Evolutionary conservation across 768 basidiomycete species (phyloP).

Genomic region (Collybiopsis luxurians): DNA sequence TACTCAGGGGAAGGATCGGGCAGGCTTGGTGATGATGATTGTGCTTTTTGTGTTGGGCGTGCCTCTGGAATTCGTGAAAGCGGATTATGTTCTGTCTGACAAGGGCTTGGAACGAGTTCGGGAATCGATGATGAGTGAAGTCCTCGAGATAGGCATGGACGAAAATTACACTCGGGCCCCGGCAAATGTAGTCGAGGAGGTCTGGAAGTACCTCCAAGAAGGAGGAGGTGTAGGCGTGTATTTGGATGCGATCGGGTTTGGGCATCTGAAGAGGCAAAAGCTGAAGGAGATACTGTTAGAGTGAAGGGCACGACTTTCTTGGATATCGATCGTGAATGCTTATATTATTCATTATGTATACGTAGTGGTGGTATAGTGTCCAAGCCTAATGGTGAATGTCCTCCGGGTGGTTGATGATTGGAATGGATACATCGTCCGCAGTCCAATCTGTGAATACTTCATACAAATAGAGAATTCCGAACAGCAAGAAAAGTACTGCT

Average conservation of each 20-base stretch:
- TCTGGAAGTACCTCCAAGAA: constrained; percentile 15
- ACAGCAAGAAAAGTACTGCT: constrained; percentile 79
- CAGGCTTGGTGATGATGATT: constrained; percentile 17
- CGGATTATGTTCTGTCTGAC: constrained; percentile 17
- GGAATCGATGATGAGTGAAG: constrained; percentile 16
- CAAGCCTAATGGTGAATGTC: background rate
- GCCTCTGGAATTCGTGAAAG: constrained; percentile 9
- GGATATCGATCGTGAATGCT: background rate
- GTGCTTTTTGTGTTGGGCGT: constrained; percentile 14
- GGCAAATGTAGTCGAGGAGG: constrained; percentile 12
- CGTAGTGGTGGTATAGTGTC: background rate
- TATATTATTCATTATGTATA: background rate
- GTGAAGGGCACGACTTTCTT: background rate
- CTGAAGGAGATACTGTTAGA: constrained; percentile 9
- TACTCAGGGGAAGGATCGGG: constrained; percentile 19
- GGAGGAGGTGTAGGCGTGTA: constrained; percentile 17
- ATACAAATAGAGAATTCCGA: constrained; percentile 75
- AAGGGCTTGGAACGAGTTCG: constrained; percentile 15
- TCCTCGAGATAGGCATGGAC: constrained; percentile 18
- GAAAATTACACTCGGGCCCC: constrained; percentile 14
- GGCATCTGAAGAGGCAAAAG: constrained; percentile 10
- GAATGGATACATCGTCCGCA: constrained; percentile 9
- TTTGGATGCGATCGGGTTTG: constrained; percentile 15
- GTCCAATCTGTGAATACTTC: constrained; percentile 43
- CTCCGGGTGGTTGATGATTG: constrained; percentile 7